phyloP scores from a whole-genome alignment of 805 yeast genomes.

The Monosporozyma solicola region DNA sequence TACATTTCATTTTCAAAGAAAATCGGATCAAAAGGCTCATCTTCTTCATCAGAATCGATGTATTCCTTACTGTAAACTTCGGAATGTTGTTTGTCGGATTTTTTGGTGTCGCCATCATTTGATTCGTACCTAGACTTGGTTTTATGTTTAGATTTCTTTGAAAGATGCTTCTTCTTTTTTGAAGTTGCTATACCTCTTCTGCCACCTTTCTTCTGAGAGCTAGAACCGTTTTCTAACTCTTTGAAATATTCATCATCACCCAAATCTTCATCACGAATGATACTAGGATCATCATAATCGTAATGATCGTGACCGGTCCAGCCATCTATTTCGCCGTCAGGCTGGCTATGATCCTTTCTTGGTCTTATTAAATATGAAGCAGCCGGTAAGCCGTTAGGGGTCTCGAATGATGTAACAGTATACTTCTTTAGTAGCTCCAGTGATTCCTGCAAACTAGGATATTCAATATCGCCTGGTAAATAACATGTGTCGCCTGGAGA shows the following conservation, averaged over 20 bases:
- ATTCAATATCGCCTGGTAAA: slow-evolving; percentile 11
- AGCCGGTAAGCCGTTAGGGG: slow-evolving; percentile 22
- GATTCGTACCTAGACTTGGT: not conserved
- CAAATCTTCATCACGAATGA: slow-evolving; percentile 12
- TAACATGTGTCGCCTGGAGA: slow-evolving; percentile 13
- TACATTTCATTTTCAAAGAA: slow-evolving; percentile 31
- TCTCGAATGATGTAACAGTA: slow-evolving; percentile 19
- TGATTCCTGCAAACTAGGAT: slow-evolving; percentile 8
- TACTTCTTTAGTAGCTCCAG: slow-evolving; percentile 14
- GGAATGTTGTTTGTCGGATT: slow-evolving; percentile 2
- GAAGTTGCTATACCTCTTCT: slow-evolving; percentile 20
- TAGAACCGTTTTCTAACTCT: slow-evolving; percentile 10
- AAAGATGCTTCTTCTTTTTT: slow-evolving; percentile 2
- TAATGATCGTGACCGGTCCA: slow-evolving; percentile 16
- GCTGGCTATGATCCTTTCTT: not conserved
- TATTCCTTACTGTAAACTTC: slow-evolving; percentile 23
- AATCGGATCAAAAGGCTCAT: slow-evolving; percentile 14
- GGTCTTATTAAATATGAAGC: slow-evolving; percentile 22
- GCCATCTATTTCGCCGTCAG: slow-evolving; percentile 12
- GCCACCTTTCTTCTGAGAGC: not conserved
- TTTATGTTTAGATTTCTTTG: slow-evolving; percentile 2
- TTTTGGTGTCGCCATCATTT: slow-evolving; percentile 4
- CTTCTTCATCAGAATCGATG: slow-evolving; percentile 29
- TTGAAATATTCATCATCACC: slow-evolving; percentile 23
- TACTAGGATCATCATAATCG: slow-evolving; percentile 16